Percentiles rank a stretch among this genome's conserved stretches.
These are phyloP conservation scores for Chlorophyllum brunneum DNA, from an alignment of 768 basidiomycete species.

Conservation along the genomic window DNA sequence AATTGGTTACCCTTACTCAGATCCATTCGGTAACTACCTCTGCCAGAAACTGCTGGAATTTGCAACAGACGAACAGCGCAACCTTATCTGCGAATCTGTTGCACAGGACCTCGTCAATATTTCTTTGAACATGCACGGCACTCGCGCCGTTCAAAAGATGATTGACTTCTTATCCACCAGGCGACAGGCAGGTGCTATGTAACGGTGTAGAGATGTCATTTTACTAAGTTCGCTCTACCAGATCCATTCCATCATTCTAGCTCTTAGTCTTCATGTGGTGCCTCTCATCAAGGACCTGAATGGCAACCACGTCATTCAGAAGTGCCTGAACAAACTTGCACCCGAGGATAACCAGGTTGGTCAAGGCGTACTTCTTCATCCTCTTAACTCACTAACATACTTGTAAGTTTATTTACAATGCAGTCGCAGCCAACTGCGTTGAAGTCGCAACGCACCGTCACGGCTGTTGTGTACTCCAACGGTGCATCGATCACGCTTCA, in stretches of 20 bases:
- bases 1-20: slow-evolving; percentile 32
- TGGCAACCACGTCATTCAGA: slow-evolving; percentile 97
- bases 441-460: slow-evolving; percentile 98
- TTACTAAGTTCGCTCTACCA: slow-evolving; percentile 24
- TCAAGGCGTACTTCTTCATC: not conserved
- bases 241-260: slow-evolving; percentile 96
- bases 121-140: slow-evolving; percentile 99
- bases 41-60: slow-evolving; percentile 97
- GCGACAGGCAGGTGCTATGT: slow-evolving; percentile 68
- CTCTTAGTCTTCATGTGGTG: slow-evolving; percentile 95
- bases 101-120: slow-evolving; percentile 97
- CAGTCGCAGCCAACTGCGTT: slow-evolving; percentile 97
- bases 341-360: slow-evolving; percentile 96
- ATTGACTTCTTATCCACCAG: slow-evolving; percentile 97
- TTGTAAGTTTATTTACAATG: slow-evolving; percentile 95
- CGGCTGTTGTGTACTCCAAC: slow-evolving; percentile 96
- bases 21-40: slow-evolving; percentile 98
- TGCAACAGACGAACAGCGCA: slow-evolving; percentile 96
- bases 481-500: slow-evolving; percentile 97
- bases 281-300: slow-evolving; percentile 99
- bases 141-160: slow-evolving; percentile 99
- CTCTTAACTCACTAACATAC: not conserved
- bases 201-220: slow-evolving; percentile 6
- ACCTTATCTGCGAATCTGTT: slow-evolving; percentile 95
- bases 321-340: slow-evolving; percentile 96